Conservation (phyloP, 768 basidiomycete species). For the Suillus tomentosus region DNA sequence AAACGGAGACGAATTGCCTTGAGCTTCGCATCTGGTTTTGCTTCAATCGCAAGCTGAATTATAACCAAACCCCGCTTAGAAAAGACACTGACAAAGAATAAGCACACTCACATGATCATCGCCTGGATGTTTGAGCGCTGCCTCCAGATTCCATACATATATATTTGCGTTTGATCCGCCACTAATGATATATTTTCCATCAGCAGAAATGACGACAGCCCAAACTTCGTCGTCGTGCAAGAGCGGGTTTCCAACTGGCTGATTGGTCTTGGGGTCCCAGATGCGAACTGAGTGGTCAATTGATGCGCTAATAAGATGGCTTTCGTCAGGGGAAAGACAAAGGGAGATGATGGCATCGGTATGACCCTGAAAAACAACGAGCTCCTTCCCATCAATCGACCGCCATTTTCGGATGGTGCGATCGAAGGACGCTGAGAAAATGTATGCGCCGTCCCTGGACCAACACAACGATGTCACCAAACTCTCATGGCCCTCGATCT, state of each 20-base stretch:
- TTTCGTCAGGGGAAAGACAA: neutral
- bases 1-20: neutral
- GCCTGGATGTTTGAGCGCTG: neutral
- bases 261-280: constrained; percentile 2
- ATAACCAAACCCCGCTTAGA: neutral
- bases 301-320: neutral
- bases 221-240: constrained; percentile 83
- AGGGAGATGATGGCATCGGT: neutral
- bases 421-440: neutral
- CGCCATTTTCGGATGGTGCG: neutral
- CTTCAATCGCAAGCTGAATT: neutral
- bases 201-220: constrained; percentile 71
- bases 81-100: neutral
- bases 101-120: neutral
- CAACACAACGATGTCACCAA: too few species aligned
- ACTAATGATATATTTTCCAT: constrained; percentile 78
- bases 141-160: constrained; percentile 77
- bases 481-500: too few species aligned
- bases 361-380: neutral
- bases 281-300: neutral
- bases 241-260: constrained; percentile 34
- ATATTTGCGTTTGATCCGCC: constrained; percentile 77
- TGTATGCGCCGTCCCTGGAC: too few species aligned
- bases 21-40: neutral
- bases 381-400: neutral